A percentile compares a stretch with the other conserved stretches of the same genome.
Evolutionary conservation across 768 basidiomycete genomes (phyloP).

Genomic region (Leccinum sublutescens): DNA sequence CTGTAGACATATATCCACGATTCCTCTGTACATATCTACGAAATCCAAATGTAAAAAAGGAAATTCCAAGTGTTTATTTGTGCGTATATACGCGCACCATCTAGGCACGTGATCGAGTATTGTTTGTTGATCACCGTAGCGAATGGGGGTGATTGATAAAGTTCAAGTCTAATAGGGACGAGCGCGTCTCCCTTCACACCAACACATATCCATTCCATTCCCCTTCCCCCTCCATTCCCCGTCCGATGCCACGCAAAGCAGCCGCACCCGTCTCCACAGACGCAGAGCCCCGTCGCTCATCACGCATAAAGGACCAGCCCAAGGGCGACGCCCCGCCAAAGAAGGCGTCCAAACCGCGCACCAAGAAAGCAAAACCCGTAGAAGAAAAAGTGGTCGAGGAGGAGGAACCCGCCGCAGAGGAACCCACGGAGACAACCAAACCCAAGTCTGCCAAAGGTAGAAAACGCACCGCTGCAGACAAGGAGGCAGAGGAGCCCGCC

Average conservation of each 20-base stretch:
- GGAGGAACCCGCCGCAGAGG: constrained; percentile 33
- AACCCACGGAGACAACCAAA: constrained; percentile 36
- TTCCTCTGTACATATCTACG: background rate
- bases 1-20: constrained; percentile 7
- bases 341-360: constrained; percentile 65
- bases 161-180: constrained; percentile 31
- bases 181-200: constrained; percentile 32
- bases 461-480: constrained; percentile 50
- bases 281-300: constrained; percentile 65
- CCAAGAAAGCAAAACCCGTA: constrained; percentile 41
- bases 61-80: constrained; percentile 22
- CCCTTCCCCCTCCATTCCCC: background rate
- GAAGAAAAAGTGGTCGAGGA: constrained; percentile 46
- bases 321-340: constrained; percentile 50
- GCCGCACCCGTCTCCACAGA: constrained; percentile 43
- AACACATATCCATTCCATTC: background rate
- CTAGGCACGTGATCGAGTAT: constrained; percentile 33
- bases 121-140: constrained; percentile 34
- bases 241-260: constrained; percentile 69
- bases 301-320: constrained; percentile 72
- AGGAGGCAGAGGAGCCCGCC: constrained; percentile 36
- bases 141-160: constrained; percentile 29
- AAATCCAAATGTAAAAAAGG: background rate
- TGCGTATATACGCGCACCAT: constrained; percentile 30
- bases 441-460: constrained; percentile 49